Base-by-base conservation (phyloP, 1,139 yeast genomes). In the Suhomyces bolitotheri region DNA sequence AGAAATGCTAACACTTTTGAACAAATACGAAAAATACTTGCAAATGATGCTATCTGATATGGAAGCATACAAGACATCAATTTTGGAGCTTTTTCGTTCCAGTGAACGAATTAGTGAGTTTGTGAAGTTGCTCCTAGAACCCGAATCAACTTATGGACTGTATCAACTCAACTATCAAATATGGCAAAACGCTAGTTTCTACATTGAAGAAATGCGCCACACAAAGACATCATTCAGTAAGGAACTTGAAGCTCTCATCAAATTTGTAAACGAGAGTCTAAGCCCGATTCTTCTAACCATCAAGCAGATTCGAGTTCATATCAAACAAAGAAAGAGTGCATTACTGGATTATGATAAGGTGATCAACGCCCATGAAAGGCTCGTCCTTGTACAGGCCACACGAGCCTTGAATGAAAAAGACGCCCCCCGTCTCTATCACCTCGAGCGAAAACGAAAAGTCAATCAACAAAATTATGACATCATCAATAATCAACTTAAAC, bases 321-420 rank as follows among this genome's bases (percentile, higher is more conserved):
- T 70, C 5, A 59, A 53, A 21, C 45, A 42, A 5, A 49, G 76
- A 25, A 58, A 60, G 25, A 47, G 51, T 34, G 54, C 64, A 1
- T 52, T 66, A 25, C 46, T 66, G 34, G 73, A 69, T 28, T 64
- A 60, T 43, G 74, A 71, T 34, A 54, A 54, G 22, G 49, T 52
- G 1, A 51, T 46, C 31, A 58, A 57, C 25, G 45, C 47, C 9
- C 54, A 60, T 20, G 65, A 65, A 22, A 28, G 38, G 4, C 50
- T 68, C 33, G 26, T 52, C 1, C 32, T 55, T 4, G 58, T 53
- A 25, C 56, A 58, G 33, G 47, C 54, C 3, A 44, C 54, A 10
- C 49, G 43, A 10, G 50, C 41, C 3, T 46, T 67, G n/a, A 46
- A 60, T 0, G 39, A 51, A 25, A 70, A 57, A 45, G 70, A 60